phyloP scores from a whole-genome alignment of 2,329 filamentous ascomycete genomes.

The Colletotrichum somersetense region DNA sequence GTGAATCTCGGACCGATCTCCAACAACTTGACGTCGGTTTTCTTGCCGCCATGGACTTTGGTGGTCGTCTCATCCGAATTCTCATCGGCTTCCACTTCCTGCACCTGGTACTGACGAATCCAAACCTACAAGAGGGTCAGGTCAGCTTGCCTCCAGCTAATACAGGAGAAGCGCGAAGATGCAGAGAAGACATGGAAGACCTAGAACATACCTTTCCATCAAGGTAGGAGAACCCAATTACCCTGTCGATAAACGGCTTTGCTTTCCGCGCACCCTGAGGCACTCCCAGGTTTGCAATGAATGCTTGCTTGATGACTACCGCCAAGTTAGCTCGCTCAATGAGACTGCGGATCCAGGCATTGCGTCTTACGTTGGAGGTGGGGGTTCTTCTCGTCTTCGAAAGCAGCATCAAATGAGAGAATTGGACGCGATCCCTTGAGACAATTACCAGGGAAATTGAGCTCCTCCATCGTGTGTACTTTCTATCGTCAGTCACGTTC shows the following conservation, averaged over 20 bases:
- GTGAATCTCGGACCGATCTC: slow-evolving; percentile 85
- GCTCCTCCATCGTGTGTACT: slow-evolving; percentile 96
- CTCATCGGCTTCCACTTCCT: slow-evolving; percentile 52
- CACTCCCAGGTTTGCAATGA: slow-evolving; percentile 86
- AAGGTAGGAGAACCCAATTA: slow-evolving; percentile 91
- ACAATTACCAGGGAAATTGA: slow-evolving; percentile 97
- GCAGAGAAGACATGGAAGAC: slow-evolving; percentile 69
- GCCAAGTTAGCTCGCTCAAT: background rate
- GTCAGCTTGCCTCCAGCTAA: background rate
- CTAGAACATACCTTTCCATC: slow-evolving; percentile 94
- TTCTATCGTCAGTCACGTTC: slow-evolving; percentile 44
- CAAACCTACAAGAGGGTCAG: background rate
- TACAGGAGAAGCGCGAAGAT: no score
- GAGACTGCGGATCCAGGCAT: no score
- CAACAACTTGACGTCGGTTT: slow-evolving; percentile 84
- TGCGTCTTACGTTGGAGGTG: slow-evolving; percentile 68
- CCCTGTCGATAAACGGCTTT: slow-evolving; percentile 96
- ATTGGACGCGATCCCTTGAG: slow-evolving; percentile 92
- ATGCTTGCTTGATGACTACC: slow-evolving; percentile 82
- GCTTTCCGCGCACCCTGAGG: slow-evolving; percentile 88
- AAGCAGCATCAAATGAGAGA: slow-evolving; percentile 91
- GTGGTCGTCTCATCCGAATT: slow-evolving; percentile 48
- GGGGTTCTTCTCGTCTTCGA: slow-evolving; percentile 76
- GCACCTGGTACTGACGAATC: slow-evolving; percentile 77
- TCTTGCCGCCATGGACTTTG: slow-evolving; percentile 61